Evolutionary conservation across 176 grass and related monocot species (phyloP).

Genomic region (Alloteropsis semialata): DNA sequence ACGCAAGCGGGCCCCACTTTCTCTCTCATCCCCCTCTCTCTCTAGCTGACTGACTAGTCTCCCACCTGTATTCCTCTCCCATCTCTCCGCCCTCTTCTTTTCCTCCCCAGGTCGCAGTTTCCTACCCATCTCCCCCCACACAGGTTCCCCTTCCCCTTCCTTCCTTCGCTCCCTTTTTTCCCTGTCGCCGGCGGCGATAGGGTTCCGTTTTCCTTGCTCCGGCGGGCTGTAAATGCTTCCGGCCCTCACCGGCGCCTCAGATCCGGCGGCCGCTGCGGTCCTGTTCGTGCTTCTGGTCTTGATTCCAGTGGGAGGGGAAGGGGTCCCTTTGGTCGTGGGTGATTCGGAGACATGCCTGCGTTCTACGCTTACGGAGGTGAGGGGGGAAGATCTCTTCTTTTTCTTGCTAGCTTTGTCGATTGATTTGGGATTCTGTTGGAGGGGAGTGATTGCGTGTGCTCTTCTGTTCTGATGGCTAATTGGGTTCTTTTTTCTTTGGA

Average conservation of each 20-base stretch:
- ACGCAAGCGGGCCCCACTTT: not conserved
- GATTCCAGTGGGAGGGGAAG: constrained; percentile 15
- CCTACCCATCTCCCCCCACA: not conserved
- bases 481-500: not conserved
- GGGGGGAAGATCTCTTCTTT: not conserved
- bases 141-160: not conserved
- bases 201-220: constrained; percentile 33
- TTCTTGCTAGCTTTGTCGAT: not conserved
- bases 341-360: constrained; percentile 50
- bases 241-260: constrained; percentile 23
- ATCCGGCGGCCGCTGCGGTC: constrained; percentile 29
- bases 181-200: constrained; percentile 52
- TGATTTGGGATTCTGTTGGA: not conserved
- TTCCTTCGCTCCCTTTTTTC: constrained; percentile 30
- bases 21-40: not conserved
- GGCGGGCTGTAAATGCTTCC: constrained; percentile 59
- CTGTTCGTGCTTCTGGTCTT: not conserved
- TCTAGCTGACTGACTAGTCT: not conserved
- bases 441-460: not conserved
- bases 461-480: not conserved
- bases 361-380: constrained; percentile 58
- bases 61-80: not conserved
- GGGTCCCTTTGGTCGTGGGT: not conserved
- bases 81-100: not conserved
- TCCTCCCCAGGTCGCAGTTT: not conserved